Percentiles rank a stretch among this genome's conserved stretches.
Conservation (phyloP, 2,329 filamentous ascomycete genomes). For the Claviceps quebecensis region DNA sequence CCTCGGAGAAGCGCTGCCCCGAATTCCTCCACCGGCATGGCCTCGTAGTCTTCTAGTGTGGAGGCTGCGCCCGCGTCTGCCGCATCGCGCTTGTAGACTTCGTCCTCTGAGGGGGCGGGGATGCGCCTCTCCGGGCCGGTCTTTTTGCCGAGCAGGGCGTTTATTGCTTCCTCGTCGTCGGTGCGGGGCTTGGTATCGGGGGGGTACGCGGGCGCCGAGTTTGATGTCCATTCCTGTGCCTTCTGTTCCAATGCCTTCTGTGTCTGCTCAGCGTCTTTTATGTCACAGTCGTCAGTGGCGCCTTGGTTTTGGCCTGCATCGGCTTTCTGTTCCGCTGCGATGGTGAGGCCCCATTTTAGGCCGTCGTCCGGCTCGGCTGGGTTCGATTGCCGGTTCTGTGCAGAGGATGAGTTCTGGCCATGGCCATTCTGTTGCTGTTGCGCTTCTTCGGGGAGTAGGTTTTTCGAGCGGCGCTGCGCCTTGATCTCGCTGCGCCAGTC, state of each 20-base stretch:
- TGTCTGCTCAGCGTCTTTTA: not conserved
- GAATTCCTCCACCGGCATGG: constrained; percentile 87
- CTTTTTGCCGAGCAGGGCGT: constrained; percentile 48
- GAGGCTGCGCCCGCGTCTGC: constrained; percentile 59
- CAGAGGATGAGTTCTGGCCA: constrained; percentile 1
- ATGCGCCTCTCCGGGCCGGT: constrained; percentile 35
- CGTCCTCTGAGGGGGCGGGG: constrained; percentile 39
- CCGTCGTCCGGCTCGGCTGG: not conserved
- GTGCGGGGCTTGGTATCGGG: not conserved
- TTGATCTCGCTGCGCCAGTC: constrained; percentile 47
- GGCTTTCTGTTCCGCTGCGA: constrained; percentile 27
- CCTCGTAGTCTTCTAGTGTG: constrained; percentile 71
- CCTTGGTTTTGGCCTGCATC: not conserved
- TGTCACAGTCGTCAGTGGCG: not conserved
- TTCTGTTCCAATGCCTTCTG: not conserved
- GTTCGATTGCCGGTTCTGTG: not conserved
- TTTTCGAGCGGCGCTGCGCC: constrained; percentile 34
- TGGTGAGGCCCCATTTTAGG: constrained; percentile 36
- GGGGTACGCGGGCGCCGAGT: not conserved
- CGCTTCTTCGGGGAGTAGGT: constrained; percentile 43
- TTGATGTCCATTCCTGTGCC: not conserved
- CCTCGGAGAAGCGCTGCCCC: constrained; percentile 78
- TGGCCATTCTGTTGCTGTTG: constrained; percentile 25
- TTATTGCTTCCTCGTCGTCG: constrained; percentile 43
- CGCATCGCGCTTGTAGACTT: constrained; percentile 58